Base-by-base conservation (phyloP, 495 filamentous ascomycete species). In the Letharia lupina region DNA sequence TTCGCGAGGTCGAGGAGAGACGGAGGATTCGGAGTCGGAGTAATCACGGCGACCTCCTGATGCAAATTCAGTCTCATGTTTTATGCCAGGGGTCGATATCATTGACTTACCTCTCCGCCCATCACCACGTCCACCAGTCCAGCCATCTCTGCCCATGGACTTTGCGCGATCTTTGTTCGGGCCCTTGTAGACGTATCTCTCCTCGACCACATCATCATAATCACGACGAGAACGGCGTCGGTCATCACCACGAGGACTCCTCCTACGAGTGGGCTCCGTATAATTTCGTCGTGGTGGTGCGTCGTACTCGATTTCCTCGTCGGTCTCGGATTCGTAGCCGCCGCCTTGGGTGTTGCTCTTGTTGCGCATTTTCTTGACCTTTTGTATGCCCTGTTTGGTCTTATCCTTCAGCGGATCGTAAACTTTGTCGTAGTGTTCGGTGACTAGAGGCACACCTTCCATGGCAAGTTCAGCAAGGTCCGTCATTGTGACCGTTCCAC, bases 321-420 rank as follows among this genome's bases (percentile, higher is more conserved):
- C 68, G 42, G 68, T 65, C 44, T 75, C 74, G 16, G 66, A 68
- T n/a, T 68, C 65, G 60, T 76, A 73, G 41, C 77, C 74, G n/a
- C 79, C 79, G 20, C 77, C 76, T 23, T 54, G 50, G 7, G 50
- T 31, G 4, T 69, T 77, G 47, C 74, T 80, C 35, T 40, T 56
- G 16, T 60, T 33, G 9, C 65, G 47, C 63, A 63, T 64, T 33
- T 60, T 63, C 61, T 65, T 68, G 63, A 68, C 50, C 33, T 66
- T 65, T n/a, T 69, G 37, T 31, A 54, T 59, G 31, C 69, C 63
- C 56, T 69, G 54, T 42, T 70, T 67, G 12, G 69, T 69, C 54
- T 70, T 68, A 3, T 64, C 59, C 33, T 71, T 72, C 35, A 69
- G 42, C 8, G 71, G 71, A 64, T 73, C 67, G 62, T 67, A 70